These are phyloP conservation scores for Moesziomyces sp. DNA, from an alignment of 1,284 basidiomycete genomes.

Conservation along the genomic window DNA sequence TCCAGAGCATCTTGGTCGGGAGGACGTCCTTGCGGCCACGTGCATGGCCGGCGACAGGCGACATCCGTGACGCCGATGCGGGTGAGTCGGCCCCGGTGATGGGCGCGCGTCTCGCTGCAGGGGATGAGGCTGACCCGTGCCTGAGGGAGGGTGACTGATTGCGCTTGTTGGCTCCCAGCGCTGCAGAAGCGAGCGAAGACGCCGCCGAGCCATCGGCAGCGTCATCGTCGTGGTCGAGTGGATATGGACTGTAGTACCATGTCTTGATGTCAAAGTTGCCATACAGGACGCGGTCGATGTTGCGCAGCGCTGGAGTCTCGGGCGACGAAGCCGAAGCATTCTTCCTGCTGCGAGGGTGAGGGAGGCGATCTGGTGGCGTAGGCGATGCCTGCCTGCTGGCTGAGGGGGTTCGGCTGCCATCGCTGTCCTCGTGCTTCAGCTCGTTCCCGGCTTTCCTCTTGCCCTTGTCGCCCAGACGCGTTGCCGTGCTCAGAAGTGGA, in stretches of 20 bases:
- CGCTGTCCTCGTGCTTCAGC: slow-evolving; percentile 19
- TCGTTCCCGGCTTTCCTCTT: slow-evolving; percentile 36
- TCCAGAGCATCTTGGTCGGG: slow-evolving; percentile 69
- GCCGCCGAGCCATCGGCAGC: slow-evolving; percentile 3
- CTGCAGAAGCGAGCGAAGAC: slow-evolving; percentile 1
- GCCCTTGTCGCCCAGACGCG: slow-evolving; percentile 23
- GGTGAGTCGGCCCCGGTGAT: slow-evolving; percentile 19
- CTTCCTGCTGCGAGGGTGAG: slow-evolving; percentile 14
- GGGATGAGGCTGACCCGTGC: slow-evolving; percentile 3
- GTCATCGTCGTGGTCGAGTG: slow-evolving; percentile 56
- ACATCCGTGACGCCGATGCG: not conserved
- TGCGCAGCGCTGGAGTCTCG: slow-evolving; percentile 29
- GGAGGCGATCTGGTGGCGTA: slow-evolving; percentile 12
- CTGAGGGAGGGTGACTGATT: slow-evolving; percentile 22
- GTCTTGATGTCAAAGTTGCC: slow-evolving; percentile 66
- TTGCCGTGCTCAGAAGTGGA: not conserved
- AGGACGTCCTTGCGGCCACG: slow-evolving; percentile 14
- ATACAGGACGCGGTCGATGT: slow-evolving; percentile 61
- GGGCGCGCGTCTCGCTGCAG: slow-evolving; percentile 4
- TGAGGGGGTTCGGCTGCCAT: slow-evolving; percentile 29
- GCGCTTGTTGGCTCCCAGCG: slow-evolving; percentile 9
- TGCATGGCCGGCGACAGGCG: slow-evolving; percentile 1
- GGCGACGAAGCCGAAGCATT: slow-evolving; percentile 5
- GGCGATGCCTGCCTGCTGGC: slow-evolving; percentile 36
- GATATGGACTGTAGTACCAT: slow-evolving; percentile 67